Conservation (phyloP, 352 stramenopile genomes). For the Globisporangium irregulare region DNA sequence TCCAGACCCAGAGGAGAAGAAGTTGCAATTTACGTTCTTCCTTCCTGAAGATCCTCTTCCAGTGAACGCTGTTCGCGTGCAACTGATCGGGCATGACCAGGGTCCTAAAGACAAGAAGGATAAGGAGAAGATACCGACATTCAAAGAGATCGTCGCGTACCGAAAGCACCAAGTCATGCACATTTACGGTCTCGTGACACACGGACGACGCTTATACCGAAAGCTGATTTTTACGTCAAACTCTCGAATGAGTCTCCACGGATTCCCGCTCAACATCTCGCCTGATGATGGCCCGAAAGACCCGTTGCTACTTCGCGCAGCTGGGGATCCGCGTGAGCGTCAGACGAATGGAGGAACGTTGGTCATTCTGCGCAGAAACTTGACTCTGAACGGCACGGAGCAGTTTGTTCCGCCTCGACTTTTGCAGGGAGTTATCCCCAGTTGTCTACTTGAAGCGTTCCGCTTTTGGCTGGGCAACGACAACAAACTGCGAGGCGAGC, state of each 20-base stretch:
- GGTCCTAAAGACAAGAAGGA: constrained; percentile 72
- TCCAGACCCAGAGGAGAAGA: constrained; percentile 73
- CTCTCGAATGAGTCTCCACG: constrained; percentile 91
- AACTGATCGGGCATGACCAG: constrained; percentile 63
- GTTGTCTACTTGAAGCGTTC: constrained; percentile 94
- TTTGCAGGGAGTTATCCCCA: constrained; percentile 93
- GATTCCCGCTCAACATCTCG: constrained; percentile 77
- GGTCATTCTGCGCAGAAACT: constrained; percentile 84
- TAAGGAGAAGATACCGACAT: constrained; percentile 80
- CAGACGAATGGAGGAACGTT: constrained; percentile 79
- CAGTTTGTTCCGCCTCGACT: constrained; percentile 91
- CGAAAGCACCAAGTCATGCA: constrained; percentile 90
- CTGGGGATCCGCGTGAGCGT: constrained; percentile 63
- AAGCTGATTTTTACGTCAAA: constrained; percentile 98
- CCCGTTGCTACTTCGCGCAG: constrained; percentile 52
- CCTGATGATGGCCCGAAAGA: constrained; percentile 60
- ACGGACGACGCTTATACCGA: constrained; percentile 95
- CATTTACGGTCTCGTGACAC: constrained; percentile 96
- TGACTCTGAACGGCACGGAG: constrained; percentile 65
- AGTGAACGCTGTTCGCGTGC: constrained; percentile 42
- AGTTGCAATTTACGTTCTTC: constrained; percentile 76
- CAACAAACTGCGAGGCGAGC: constrained; percentile 93
- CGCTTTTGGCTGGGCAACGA: constrained; percentile 97
- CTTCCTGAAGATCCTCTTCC: constrained; percentile 50
- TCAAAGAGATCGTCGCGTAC: constrained; percentile 98